phyloP scores from a whole-genome alignment of 192 early-diverging fungal species.

The Dimargaris verticillata region DNA sequence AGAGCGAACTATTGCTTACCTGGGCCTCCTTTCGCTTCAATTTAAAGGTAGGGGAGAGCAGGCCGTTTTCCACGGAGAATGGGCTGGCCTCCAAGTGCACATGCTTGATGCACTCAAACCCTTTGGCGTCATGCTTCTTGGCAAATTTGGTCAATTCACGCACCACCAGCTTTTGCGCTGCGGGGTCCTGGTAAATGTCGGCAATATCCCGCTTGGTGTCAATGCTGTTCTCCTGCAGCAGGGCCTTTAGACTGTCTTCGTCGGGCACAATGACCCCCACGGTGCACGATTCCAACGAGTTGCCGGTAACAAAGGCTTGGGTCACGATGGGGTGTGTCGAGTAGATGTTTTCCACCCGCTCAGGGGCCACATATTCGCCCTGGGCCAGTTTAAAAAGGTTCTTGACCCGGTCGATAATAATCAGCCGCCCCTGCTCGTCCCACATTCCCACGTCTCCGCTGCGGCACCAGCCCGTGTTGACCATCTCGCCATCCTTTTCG shows the following conservation, averaged over 20 bases:
- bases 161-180: slow-evolving; percentile 30
- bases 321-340: slow-evolving; percentile 38
- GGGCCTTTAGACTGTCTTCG: slow-evolving; percentile 27
- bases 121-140: slow-evolving; percentile 35
- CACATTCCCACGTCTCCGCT: slow-evolving; percentile 72
- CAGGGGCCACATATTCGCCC: slow-evolving; percentile 68
- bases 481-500: neutral
- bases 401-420: slow-evolving; percentile 71
- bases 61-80: slow-evolving; percentile 51
- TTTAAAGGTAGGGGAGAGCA: slow-evolving; percentile 66
- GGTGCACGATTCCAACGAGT: slow-evolving; percentile 50
- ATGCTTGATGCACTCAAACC: slow-evolving; percentile 56
- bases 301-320: slow-evolving; percentile 66
- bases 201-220: slow-evolving; percentile 20
- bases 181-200: slow-evolving; percentile 38
- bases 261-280: slow-evolving; percentile 69
- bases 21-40: slow-evolving; percentile 28
- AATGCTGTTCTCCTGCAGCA: slow-evolving; percentile 28
- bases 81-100: slow-evolving; percentile 41
- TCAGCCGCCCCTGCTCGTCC: slow-evolving; percentile 45
- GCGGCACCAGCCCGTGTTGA: slow-evolving; percentile 69
- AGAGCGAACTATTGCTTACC: slow-evolving; percentile 19
- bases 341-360: slow-evolving; percentile 63
- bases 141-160: slow-evolving; percentile 34
- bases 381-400: slow-evolving; percentile 73